Base-by-base conservation (phyloP, 352 stramenopile species). In the Pelagophyceae sp. region DNA sequence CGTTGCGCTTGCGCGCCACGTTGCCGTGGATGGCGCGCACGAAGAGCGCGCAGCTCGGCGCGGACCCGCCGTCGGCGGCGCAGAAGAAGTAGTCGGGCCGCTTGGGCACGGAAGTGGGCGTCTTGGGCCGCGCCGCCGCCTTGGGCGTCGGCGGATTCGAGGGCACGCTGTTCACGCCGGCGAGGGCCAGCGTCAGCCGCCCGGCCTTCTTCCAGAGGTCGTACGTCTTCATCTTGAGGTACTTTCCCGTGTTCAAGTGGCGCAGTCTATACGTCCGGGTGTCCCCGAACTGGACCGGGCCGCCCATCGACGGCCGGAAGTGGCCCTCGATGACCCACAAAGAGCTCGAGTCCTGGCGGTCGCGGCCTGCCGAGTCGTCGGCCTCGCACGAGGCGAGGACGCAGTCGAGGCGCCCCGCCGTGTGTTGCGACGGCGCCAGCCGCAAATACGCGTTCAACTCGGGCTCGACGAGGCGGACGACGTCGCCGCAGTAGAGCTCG, bases 291-390 rank as follows among this genome's bases (percentile, higher is more conserved):
- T 38, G 27, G 19, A 79, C 35, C 33, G 61, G 40, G 38, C 76
- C 76, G 63, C 76, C 76, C 11, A 72, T 32, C 38, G 61, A 45
- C 17, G 76, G 38, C 29, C 45, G 37, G 65, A 60, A 74, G 33
- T 40, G 38, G 50, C 35, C 32, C 75, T 83, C 80, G 37, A 83
- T 58, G 61, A 83, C n/a, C 80, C 80, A 83, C 29, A 83, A 67
- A 27, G 76, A 38, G 23, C 72, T 81, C 25, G 78, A 76, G 78
- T 80, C 76, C 19, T 72, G 38, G 38, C 80, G 63, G 32, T 32
- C 23, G 78, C 65, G 79, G 71, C 80, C 60, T 11, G 51, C 74
- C 45, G 45, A 54, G 74, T n/a, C 27, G 27, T 23, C 58, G 54
- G 38, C 77, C 72, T 76, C 60, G 38, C 51, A 37, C 1, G 40